Conservation (phyloP, 768 basidiomycete genomes). For the Lactarius tabidus region DNA sequence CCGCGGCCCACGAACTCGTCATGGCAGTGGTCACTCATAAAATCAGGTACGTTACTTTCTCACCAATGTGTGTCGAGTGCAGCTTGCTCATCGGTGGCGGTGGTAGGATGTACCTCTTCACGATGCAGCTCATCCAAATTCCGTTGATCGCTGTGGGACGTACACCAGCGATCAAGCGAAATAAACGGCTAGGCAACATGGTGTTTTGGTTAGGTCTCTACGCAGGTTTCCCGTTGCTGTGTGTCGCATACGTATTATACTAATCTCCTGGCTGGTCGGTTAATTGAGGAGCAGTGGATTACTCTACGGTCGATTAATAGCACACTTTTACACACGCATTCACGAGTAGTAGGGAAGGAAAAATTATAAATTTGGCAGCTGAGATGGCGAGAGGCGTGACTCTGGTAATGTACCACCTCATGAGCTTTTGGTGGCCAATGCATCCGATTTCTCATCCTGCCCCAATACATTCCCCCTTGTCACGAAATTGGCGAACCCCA, state of each 20-base stretch:
- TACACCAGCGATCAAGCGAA: conserved; percentile 70
- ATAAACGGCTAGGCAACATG: conserved; percentile 76
- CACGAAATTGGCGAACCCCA: conserved; percentile 25
- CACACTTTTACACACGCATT: background rate
- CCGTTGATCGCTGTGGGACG: conserved; percentile 84
- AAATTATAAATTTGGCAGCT: background rate
- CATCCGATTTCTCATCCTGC: background rate
- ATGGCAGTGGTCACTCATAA: conserved; percentile 96
- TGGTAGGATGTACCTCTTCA: conserved; percentile 78
- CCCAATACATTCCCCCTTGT: conserved; percentile 23
- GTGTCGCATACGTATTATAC: conserved; percentile 66
- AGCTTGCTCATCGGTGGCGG: background rate
- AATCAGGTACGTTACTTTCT: conserved; percentile 54
- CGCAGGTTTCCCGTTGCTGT: conserved; percentile 89
- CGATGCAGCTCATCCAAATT: conserved; percentile 75
- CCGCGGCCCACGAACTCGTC: conserved; percentile 88
- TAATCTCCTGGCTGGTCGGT: conserved; percentile 29
- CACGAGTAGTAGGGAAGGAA: background rate
- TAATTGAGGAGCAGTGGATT: background rate
- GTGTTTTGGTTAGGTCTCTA: conserved; percentile 95
- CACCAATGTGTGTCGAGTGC: background rate
- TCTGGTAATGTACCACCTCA: background rate
- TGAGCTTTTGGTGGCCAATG: background rate
- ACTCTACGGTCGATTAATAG: background rate
- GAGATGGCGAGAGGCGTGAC: background rate